These are phyloP conservation scores for Chondrus crispus DNA, from an alignment of 23 red algal genomes.

Conservation along the genomic window DNA sequence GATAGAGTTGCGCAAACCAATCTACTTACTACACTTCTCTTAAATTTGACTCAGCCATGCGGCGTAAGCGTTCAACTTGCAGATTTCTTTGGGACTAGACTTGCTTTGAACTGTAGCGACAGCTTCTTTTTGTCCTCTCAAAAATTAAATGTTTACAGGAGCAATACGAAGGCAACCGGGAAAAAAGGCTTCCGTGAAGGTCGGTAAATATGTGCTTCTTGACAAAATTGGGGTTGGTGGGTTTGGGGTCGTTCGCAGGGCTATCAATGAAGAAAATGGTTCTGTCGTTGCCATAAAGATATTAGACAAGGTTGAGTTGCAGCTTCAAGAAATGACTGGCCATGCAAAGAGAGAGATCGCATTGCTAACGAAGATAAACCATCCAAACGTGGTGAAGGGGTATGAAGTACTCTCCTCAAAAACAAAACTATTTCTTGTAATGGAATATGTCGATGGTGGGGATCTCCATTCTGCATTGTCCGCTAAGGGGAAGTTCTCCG, in stretches of 20 bases:
- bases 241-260: constrained; percentile 44
- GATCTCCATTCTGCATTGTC: constrained; percentile 26
- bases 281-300: constrained; percentile 64
- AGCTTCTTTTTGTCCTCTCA: too few relatives aligned
- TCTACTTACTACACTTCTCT: too few relatives aligned
- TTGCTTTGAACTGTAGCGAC: too few relatives aligned
- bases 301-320: constrained; percentile 60
- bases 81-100: too few relatives aligned
- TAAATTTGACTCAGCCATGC: too few relatives aligned
- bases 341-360: constrained; percentile 58
- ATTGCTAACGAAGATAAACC: constrained; percentile 34
- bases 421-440: constrained; percentile 48
- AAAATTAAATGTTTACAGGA: too few relatives aligned
- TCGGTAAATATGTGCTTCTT: constrained; percentile 32
- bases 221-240: constrained; percentile 41
- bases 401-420: constrained; percentile 40
- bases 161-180: too few relatives aligned
- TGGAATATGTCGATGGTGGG: constrained; percentile 65
- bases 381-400: constrained; percentile 66
- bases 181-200: not conserved
- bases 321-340: constrained; percentile 51
- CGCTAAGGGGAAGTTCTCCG: not conserved
- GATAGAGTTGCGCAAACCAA: too few relatives aligned
- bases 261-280: constrained; percentile 21
- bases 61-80: too few relatives aligned